These are phyloP conservation scores for Phytophthora cryptogea DNA, from an alignment of 352 stramenopile genomes.

Conservation along the genomic window DNA sequence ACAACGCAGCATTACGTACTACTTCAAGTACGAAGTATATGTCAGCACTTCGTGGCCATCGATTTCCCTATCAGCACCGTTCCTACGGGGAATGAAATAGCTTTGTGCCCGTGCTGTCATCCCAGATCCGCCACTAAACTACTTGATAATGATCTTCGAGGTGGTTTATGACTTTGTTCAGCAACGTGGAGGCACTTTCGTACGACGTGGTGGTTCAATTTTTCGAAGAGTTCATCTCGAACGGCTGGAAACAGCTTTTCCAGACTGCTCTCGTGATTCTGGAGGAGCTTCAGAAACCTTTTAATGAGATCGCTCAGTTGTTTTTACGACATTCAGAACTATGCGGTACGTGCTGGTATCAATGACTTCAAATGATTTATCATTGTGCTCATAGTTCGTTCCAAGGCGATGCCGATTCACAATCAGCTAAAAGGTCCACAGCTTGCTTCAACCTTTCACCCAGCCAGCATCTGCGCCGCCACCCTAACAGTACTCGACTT, in stretches of 20 bases:
- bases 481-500: too few relatives aligned
- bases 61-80: constrained; percentile 78
- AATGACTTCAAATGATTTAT: background rate
- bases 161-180: constrained; percentile 86
- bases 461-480: too few relatives aligned
- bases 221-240: constrained; percentile 70
- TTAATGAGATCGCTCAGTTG: constrained; percentile 77
- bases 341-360: constrained; percentile 47
- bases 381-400: too few relatives aligned
- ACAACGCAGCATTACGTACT: too few relatives aligned
- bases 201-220: constrained; percentile 64
- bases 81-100: constrained; percentile 52
- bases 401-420: too few relatives aligned
- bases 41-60: constrained; percentile 47
- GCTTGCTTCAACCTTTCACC: too few relatives aligned
- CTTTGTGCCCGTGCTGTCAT: background rate
- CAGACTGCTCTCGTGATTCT: constrained; percentile 66
- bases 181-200: constrained; percentile 72
- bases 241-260: constrained; percentile 76
- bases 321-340: constrained; percentile 73
- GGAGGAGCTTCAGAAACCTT: constrained; percentile 48
- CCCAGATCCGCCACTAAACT: background rate
- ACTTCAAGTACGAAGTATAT: too few relatives aligned
- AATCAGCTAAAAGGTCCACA: too few relatives aligned
- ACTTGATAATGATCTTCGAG: constrained; percentile 22